Conservation (phyloP, 164 flowering plant genomes). For the Santalum album region DNA sequence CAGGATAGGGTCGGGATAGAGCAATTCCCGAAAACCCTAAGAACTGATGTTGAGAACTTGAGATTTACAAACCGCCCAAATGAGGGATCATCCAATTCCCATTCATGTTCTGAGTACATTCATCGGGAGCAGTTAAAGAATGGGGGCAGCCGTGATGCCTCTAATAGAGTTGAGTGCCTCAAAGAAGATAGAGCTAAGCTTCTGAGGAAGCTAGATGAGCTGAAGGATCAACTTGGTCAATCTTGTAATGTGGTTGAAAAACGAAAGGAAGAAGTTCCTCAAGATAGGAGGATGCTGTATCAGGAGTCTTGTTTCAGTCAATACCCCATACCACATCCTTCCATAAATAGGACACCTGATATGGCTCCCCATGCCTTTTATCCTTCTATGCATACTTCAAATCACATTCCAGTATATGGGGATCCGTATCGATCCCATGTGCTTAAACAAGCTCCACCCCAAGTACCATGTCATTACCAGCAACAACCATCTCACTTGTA, state of each 20-base stretch:
- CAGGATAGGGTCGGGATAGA: constrained; percentile 11
- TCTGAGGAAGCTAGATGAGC: constrained; percentile 61
- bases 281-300: constrained; percentile 27
- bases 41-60: constrained; percentile 12
- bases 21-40: constrained; percentile 8
- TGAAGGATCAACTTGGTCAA: constrained; percentile 50
- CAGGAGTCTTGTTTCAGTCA: constrained; percentile 22
- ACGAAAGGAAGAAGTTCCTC: constrained; percentile 35
- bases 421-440: background rate
- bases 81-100: constrained; percentile 26
- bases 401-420: background rate
- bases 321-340: no score
- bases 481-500: background rate
- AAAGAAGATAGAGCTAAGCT: constrained; percentile 68
- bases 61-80: constrained; percentile 16
- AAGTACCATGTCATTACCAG: background rate
- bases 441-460: background rate
- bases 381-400: background rate
- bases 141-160: constrained; percentile 15
- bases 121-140: constrained; percentile 19
- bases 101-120: constrained; percentile 10
- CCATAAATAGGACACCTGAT: background rate
- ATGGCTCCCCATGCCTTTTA: background rate
- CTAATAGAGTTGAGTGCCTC: constrained; percentile 27
- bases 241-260: constrained; percentile 41